These are phyloP conservation scores for Neonectria hederae DNA, from an alignment of 2,329 filamentous ascomycete genomes.

Conservation along the genomic window DNA sequence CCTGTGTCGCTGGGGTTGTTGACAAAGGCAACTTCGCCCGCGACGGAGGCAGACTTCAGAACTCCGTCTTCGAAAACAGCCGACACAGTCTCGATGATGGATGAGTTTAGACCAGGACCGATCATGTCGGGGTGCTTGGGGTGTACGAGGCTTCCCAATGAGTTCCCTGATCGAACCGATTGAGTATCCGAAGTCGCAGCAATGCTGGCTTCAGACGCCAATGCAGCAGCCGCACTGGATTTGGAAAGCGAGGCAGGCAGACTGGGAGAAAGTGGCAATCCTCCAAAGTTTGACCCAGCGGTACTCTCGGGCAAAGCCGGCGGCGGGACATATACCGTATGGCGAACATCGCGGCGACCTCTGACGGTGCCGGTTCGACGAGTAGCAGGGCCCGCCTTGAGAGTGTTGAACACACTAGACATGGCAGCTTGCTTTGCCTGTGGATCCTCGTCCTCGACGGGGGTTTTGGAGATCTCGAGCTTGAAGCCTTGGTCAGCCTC, in stretches of 20 bases:
- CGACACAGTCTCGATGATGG: conserved; percentile 91
- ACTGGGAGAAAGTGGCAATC: conserved; percentile 34
- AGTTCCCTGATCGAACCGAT: conserved; percentile 89
- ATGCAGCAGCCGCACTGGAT: conserved; percentile 58
- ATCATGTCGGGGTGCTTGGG: conserved; percentile 84
- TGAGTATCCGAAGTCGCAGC: conserved; percentile 80
- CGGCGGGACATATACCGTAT: conserved; percentile 83
- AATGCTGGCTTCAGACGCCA: conserved; percentile 71
- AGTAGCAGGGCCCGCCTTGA: conserved; percentile 72
- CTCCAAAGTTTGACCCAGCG: conserved; percentile 34
- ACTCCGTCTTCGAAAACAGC: conserved; percentile 81
- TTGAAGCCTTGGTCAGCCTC: conserved; percentile 77
- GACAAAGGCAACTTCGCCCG: conserved; percentile 88
- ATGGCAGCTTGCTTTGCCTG: conserved; percentile 78
- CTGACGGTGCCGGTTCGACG: conserved; percentile 80
- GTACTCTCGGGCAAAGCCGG: conserved; percentile 48
- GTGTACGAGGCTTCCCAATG: conserved; percentile 74
- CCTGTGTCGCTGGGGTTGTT: conserved; percentile 69
- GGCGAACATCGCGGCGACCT: conserved; percentile 89
- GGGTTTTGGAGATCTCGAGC: conserved; percentile 80
- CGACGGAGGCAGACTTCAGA: conserved; percentile 76
- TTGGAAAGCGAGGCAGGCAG: conserved; percentile 38
- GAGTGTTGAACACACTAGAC: conserved; percentile 77
- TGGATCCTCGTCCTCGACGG: conserved; percentile 80
- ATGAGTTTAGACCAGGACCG: conserved; percentile 83